A percentile compares a stretch with the other conserved stretches of the same genome.
Evolutionary conservation across 1,284 basidiomycete genomes (phyloP).

Genomic region (Phenoliferia sp.): DNA sequence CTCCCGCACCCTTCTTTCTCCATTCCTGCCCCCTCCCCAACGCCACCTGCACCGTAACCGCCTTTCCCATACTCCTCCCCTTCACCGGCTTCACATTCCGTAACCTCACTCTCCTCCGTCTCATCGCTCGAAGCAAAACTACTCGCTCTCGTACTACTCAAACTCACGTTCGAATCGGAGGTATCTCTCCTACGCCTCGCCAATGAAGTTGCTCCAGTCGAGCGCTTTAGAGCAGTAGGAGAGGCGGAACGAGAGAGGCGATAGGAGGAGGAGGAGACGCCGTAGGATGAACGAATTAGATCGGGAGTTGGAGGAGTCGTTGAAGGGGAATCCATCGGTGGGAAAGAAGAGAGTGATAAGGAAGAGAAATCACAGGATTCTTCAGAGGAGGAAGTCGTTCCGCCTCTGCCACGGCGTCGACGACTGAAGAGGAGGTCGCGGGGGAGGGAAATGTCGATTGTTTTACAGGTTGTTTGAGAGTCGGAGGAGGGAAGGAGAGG

Average conservation of each 20-base stretch:
- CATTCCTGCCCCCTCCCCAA: too few species aligned
- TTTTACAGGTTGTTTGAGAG: neutral
- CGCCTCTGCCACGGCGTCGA: neutral
- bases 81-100: too few species aligned
- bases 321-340: neutral
- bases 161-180: neutral
- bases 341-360: neutral
- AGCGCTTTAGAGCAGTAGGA: neutral
- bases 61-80: too few species aligned
- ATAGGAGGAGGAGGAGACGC: neutral
- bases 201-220: neutral
- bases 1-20: too few species aligned
- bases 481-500: neutral
- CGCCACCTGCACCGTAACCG: too few species aligned
- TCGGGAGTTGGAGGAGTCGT: neutral
- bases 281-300: neutral
- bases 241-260: neutral
- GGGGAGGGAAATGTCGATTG: neutral
- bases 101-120: too few species aligned
- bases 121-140: neutral
- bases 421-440: neutral
- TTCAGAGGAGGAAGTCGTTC: neutral
- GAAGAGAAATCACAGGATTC: neutral
- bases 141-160: neutral
- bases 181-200: neutral